Percentiles rank a stretch among this genome's conserved stretches.
phyloP scores from a whole-genome alignment of 2,329 filamentous ascomycete species.

The Aspergillus neotritici region DNA sequence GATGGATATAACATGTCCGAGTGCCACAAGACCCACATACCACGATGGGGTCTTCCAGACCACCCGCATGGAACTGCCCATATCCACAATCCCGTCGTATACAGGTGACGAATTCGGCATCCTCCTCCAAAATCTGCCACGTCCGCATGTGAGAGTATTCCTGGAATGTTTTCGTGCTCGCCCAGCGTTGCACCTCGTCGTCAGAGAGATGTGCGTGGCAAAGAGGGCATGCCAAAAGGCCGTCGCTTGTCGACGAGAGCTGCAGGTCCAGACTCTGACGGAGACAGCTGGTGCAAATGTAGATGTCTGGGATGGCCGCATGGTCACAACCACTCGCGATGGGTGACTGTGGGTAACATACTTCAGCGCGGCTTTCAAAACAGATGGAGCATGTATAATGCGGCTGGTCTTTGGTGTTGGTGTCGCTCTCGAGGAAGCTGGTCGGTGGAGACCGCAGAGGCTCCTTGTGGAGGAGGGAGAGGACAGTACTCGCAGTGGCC shows the following conservation, averaged over 20 bases:
- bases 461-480: conserved; percentile 14
- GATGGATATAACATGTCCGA: conserved; percentile 15
- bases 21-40: conserved; percentile 13
- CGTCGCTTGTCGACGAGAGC: conserved; percentile 5
- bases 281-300: conserved; percentile 13
- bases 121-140: conserved; percentile 11
- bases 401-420: neutral
- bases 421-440: neutral
- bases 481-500: conserved; percentile 12
- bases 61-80: conserved; percentile 15
- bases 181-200: conserved; percentile 13
- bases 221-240: conserved; percentile 10
- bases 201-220: conserved; percentile 11
- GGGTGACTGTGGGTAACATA: conserved; percentile 8
- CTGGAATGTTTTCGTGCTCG: conserved; percentile 11
- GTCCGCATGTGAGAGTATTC: conserved; percentile 11
- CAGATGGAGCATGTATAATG: conserved; percentile 10
- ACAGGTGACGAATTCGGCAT: conserved; percentile 14
- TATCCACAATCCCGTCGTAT: conserved; percentile 12
- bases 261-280: conserved; percentile 13
- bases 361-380: conserved; percentile 6
- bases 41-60: conserved; percentile 13
- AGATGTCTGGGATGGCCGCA: conserved; percentile 4
- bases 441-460: conserved; percentile 3
- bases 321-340: conserved; percentile 14